Evolutionary conservation across 345 rosid species (phyloP).

Genomic region (Eucalyptus pauciflora): DNA sequence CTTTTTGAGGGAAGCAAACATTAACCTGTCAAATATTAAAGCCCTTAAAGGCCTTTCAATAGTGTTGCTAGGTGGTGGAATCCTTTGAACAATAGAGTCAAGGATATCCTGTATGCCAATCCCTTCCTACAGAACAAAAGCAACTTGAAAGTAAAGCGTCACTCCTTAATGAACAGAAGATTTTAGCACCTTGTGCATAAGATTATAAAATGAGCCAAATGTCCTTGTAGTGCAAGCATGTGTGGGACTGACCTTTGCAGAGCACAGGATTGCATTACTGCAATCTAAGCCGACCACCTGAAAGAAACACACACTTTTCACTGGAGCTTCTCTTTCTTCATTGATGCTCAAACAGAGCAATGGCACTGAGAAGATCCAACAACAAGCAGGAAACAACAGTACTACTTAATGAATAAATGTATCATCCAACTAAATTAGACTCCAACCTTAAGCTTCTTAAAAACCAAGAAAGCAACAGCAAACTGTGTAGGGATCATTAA

Average conservation of each 20-base stretch:
- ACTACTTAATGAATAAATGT: neutral
- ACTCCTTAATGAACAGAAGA: neutral
- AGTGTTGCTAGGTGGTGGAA: slow-evolving; percentile 71
- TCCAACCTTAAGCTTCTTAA: neutral
- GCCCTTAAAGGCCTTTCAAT: slow-evolving; percentile 62
- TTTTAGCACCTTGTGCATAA: neutral
- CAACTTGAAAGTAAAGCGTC: neutral
- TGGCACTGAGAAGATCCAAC: neutral
- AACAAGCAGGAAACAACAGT: neutral
- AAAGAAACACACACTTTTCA: neutral
- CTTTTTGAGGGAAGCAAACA: neutral
- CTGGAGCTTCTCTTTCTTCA: neutral
- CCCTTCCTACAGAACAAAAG: slow-evolving; percentile 52
- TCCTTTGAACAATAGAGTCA: slow-evolving; percentile 64
- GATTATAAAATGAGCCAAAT: neutral
- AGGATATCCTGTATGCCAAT: slow-evolving; percentile 84
- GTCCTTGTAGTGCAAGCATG: neutral
- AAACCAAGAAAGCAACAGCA: neutral
- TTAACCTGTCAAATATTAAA: slow-evolving; percentile 89
- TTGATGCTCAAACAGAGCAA: neutral
- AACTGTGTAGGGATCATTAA: neutral
- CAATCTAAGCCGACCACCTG: slow-evolving; percentile 96
- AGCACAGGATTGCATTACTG: slow-evolving; percentile 84
- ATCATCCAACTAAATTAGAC: neutral
- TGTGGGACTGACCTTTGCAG: slow-evolving; percentile 75